These are phyloP conservation scores for Aethionema arabicum DNA, from an alignment of 345 rosid species.

Conservation along the genomic window DNA sequence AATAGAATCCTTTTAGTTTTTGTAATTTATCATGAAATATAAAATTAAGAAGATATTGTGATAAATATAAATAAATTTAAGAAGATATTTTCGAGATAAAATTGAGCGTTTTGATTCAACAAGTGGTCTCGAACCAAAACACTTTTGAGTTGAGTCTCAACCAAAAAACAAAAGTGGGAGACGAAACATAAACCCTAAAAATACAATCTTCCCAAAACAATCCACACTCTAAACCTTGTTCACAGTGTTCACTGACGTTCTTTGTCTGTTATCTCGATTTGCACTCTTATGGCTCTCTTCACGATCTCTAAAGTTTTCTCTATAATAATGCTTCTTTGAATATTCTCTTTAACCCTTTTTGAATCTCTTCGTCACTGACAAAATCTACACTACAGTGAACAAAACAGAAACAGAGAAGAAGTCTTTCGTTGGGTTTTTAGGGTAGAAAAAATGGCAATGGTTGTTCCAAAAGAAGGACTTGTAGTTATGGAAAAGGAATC, in stretches of 20 bases:
- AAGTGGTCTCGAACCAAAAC: slow-evolving; percentile 16
- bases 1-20: no score
- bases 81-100: slow-evolving; percentile 17
- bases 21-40: no score
- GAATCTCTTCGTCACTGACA: slow-evolving; percentile 31
- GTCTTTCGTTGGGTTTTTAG: slow-evolving; percentile 43
- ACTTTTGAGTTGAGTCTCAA: no score
- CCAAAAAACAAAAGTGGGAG: background rate
- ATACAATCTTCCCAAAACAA: slow-evolving; percentile 30
- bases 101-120: slow-evolving; percentile 34
- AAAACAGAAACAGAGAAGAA: slow-evolving; percentile 24
- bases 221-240: background rate
- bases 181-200: slow-evolving; percentile 36
- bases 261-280: no score
- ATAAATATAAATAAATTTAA: no score
- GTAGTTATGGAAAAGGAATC: slow-evolving; percentile 50
- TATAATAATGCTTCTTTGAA: slow-evolving; percentile 24
- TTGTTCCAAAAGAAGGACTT: slow-evolving; percentile 68
- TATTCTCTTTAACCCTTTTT: slow-evolving; percentile 29
- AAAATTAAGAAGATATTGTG: slow-evolving; percentile 9
- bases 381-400: slow-evolving; percentile 18
- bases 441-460: slow-evolving; percentile 51
- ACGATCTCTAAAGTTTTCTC: slow-evolving; percentile 21
- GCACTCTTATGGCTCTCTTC: slow-evolving; percentile 7
- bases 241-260: background rate